Evolutionary conservation across 2,329 filamentous ascomycete genomes (phyloP).

Genomic region (Berkeleyomyces basicola): DNA sequence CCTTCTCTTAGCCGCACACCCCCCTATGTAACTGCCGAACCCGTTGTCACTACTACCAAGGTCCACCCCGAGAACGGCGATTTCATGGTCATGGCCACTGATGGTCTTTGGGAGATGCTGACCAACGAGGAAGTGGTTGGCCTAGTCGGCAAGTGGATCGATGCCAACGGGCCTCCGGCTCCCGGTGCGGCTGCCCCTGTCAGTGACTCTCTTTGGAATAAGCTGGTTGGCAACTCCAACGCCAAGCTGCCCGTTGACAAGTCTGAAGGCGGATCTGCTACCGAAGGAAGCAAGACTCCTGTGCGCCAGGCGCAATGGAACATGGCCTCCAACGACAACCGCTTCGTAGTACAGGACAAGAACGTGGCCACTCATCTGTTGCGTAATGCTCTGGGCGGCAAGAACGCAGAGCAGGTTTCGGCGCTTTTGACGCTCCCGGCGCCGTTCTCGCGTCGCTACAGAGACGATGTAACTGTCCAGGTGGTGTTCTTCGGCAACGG

Average conservation of each 20-base stretch:
- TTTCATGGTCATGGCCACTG: conserved; percentile 90
- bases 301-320: conserved; percentile 88
- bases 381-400: conserved; percentile 84
- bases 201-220: conserved; percentile 48
- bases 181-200: conserved; percentile 43
- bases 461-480: conserved; percentile 91
- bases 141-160: conserved; percentile 91
- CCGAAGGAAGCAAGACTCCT: conserved; percentile 58
- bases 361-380: conserved; percentile 94
- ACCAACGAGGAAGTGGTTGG: conserved; percentile 97
- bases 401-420: conserved; percentile 84
- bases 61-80: conserved; percentile 80
- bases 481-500: conserved; percentile 90
- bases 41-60: conserved; percentile 82
- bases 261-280: conserved; percentile 48
- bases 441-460: conserved; percentile 79
- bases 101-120: conserved; percentile 97
- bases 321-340: conserved; percentile 52
- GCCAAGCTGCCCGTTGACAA: conserved; percentile 53
- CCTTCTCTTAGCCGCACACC: conserved; percentile 71
- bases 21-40: conserved; percentile 93
- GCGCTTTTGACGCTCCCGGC: conserved; percentile 80
- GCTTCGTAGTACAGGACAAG: conserved; percentile 90
- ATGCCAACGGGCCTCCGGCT: conserved; percentile 44
- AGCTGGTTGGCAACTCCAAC: conserved; percentile 30